Base-by-base conservation (phyloP, 495 filamentous ascomycete species). In the Tetracladium setigerum region DNA sequence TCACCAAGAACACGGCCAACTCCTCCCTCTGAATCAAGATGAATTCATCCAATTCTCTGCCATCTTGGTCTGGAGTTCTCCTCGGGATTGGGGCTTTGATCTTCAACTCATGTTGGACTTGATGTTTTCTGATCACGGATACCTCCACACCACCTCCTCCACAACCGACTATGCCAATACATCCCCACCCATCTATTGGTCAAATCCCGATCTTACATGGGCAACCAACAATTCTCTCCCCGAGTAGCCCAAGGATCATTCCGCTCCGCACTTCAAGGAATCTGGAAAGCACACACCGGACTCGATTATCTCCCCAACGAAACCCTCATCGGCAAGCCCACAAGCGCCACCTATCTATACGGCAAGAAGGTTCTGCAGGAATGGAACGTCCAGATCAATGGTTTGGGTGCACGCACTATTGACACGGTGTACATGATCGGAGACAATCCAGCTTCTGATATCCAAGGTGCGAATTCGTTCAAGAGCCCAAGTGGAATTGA, bases 171-270 rank as follows among this genome's bases (percentile, higher is more conserved):
- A 70, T 10, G 24, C 61, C 0, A 82, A 90, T 61, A 76, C 74
- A 2, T 89, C 92, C 59, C 84, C 90, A 0, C 69, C 68, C 16
- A 63, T 96, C 0, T 95, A 82, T 67, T 95, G 94, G 67, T 82
- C 75, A 5, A 96, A 97, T 62, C 83, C 86, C 1, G 92, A 98
- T 64, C 67, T 95, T 16, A 72, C 83, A 59, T 98, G 87, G 87
- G 82, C 85, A 19, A 82, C 89, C 0, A 68, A 67, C 12, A 88
- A 89, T 62, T 22, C 16, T 4, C 84, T 78, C 43, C 87, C 89
- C 82, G 90, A 18, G 74, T 95, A 22, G 91, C 89, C 6, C 91
- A 97, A 67, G 92, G 89, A 37, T 87, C 81, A 0, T 96, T 96
- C 71, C 79, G 81, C 46, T 76, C 78, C 9, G 86, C 89, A 5